Evolutionary conservation across 1,139 yeast species (phyloP).

Genomic region (Candida pseudocylindracea): DNA sequence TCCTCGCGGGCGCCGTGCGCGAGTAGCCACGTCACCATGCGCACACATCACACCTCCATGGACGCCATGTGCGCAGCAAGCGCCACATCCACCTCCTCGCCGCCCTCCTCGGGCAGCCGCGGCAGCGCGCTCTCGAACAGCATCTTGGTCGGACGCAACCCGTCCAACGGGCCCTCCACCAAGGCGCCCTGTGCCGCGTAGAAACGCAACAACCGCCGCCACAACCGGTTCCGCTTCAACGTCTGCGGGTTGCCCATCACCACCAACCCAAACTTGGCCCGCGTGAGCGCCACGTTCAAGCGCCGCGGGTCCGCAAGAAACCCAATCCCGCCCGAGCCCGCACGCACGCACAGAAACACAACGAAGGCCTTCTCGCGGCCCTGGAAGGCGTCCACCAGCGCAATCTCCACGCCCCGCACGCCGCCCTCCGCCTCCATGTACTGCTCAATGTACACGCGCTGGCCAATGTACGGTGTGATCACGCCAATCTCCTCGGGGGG

Average conservation of each 20-base stretch:
- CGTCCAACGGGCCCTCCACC: constrained; percentile 82
- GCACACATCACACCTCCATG: too few species aligned
- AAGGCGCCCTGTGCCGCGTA: constrained; percentile 71
- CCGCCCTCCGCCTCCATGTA: constrained; percentile 61
- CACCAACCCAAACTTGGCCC: constrained; percentile 73
- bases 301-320: constrained; percentile 80
- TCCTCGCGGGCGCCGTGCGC: too few species aligned
- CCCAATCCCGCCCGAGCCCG: constrained; percentile 67
- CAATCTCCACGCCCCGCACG: constrained; percentile 55
- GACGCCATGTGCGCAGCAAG: too few species aligned
- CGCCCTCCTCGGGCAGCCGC: too few species aligned
- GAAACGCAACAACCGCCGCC: constrained; percentile 64
- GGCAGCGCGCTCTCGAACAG: constrained; percentile 13
- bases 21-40: too few species aligned
- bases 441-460: constrained; percentile 61
- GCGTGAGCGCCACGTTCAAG: constrained; percentile 76
- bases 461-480: constrained; percentile 90
- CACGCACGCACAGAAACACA: constrained; percentile 77
- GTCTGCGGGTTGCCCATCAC: constrained; percentile 75
- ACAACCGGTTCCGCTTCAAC: constrained; percentile 43
- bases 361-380: constrained; percentile 90
- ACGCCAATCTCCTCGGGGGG: constrained; percentile 72
- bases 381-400: constrained; percentile 90
- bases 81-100: too few species aligned
- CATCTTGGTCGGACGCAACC: constrained; percentile 50